Conservation (phyloP, 345 rosid genomes). For the Linum tenue region DNA sequence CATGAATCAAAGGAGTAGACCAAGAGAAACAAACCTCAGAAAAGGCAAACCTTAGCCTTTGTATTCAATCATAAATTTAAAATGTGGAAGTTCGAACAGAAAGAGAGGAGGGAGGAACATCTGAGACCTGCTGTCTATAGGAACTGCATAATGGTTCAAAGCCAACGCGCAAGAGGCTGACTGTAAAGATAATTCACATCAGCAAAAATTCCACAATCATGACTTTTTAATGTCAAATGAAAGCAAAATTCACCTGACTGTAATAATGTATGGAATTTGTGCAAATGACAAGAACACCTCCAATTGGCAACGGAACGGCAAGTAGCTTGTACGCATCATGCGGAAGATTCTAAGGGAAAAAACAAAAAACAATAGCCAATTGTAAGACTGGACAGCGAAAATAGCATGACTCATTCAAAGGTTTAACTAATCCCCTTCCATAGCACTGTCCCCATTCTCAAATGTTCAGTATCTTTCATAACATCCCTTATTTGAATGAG, state of each 20-base stretch:
- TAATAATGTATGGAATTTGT: slow-evolving; percentile 84
- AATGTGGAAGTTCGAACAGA: background rate
- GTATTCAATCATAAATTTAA: background rate
- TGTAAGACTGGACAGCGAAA: slow-evolving; percentile 4
- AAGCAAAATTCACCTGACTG: slow-evolving; percentile 57
- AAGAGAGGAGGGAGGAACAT: slow-evolving; percentile 16
- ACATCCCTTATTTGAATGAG: background rate
- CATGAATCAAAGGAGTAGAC: slow-evolving; percentile 4
- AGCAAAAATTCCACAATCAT: background rate
- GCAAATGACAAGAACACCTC: slow-evolving; percentile 87
- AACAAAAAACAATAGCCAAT: slow-evolving; percentile 12
- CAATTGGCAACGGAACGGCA: slow-evolving; percentile 92
- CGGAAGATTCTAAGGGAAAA: slow-evolving; percentile 59
- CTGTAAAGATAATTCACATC: slow-evolving; percentile 40
- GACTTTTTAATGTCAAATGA: background rate
- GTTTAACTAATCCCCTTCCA: background rate
- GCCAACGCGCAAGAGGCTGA: slow-evolving; percentile 82
- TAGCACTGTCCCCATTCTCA: background rate
- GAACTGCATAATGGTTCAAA: slow-evolving; percentile 69
- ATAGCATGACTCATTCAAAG: background rate
- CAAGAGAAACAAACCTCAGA: background rate
- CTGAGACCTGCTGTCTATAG: slow-evolving; percentile 65
- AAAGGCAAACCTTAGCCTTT: background rate
- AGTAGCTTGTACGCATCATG: slow-evolving; percentile 93
- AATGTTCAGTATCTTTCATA: background rate